phyloP scores from a whole-genome alignment of 1,284 basidiomycete species.

The Exobasidium cylindrosporum region DNA sequence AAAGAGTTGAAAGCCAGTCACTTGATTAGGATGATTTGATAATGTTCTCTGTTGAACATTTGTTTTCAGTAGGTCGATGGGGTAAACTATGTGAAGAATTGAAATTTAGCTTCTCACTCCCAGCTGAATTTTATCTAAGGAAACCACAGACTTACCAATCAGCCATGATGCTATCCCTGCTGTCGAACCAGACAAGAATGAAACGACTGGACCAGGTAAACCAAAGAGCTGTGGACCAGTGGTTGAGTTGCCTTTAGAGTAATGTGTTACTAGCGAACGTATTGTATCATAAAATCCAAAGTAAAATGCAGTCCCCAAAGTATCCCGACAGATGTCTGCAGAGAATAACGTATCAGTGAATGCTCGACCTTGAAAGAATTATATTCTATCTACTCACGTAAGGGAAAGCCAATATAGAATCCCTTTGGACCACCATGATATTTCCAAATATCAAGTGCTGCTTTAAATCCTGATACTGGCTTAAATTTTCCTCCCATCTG shows the following conservation, averaged over 20 bases:
- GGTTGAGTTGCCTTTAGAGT: constrained; percentile 25
- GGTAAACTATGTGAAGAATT: constrained; percentile 38
- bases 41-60: constrained; percentile 85
- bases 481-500: constrained; percentile 23
- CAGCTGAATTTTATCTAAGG: background rate
- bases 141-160: constrained; percentile 19
- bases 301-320: constrained; percentile 34
- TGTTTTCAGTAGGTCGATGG: constrained; percentile 73
- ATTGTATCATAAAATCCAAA: constrained; percentile 53
- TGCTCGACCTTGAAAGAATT: background rate
- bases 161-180: constrained; percentile 52
- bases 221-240: constrained; percentile 27
- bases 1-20: constrained; percentile 68
- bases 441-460: constrained; percentile 45
- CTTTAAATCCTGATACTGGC: constrained; percentile 43
- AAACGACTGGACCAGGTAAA: constrained; percentile 44
- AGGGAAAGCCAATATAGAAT: constrained; percentile 51
- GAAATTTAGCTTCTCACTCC: background rate
- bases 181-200: constrained; percentile 47
- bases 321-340: constrained; percentile 13
- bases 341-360: background rate
- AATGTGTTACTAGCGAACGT: constrained; percentile 30
- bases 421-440: constrained; percentile 50
- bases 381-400: constrained; percentile 20
- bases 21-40: constrained; percentile 69